Conservation (phyloP, 2,329 filamentous ascomycete genomes). For the Akanthomyces uredinophilus region DNA sequence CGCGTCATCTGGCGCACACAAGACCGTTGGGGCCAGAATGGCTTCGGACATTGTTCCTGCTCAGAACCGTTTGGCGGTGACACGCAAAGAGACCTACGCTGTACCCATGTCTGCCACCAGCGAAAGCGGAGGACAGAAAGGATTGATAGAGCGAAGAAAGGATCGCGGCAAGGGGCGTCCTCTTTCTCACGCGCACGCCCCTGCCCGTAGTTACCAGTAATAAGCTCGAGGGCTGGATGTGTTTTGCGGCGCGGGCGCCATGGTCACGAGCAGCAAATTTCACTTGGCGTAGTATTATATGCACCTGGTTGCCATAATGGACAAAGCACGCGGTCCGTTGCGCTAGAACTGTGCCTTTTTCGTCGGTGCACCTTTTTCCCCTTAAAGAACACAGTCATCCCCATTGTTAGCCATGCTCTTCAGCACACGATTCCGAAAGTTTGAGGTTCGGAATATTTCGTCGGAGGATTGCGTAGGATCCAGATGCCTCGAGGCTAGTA, state of each 20-base stretch:
- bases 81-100: background rate
- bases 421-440: background rate
- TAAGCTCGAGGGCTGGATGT: background rate
- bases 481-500: background rate
- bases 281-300: background rate
- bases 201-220: background rate
- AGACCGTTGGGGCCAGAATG: background rate
- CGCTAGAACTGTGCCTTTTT: background rate
- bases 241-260: background rate
- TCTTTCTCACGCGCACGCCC: background rate
- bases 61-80: background rate
- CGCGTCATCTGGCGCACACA: slow-evolving; percentile 2
- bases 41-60: background rate
- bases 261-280: slow-evolving; percentile 7
- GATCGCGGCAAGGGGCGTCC: background rate
- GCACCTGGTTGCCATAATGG: background rate
- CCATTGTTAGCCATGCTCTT: background rate
- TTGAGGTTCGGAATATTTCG: background rate
- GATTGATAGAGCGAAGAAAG: background rate
- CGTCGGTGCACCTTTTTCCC: background rate
- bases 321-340: background rate
- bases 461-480: background rate
- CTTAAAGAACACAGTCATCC: background rate
- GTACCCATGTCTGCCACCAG: background rate
- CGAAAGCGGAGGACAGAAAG: too few relatives aligned